These are phyloP conservation scores for Diaporthe nobilis DNA, from an alignment of 2,329 filamentous ascomycete species.

Conservation along the genomic window DNA sequence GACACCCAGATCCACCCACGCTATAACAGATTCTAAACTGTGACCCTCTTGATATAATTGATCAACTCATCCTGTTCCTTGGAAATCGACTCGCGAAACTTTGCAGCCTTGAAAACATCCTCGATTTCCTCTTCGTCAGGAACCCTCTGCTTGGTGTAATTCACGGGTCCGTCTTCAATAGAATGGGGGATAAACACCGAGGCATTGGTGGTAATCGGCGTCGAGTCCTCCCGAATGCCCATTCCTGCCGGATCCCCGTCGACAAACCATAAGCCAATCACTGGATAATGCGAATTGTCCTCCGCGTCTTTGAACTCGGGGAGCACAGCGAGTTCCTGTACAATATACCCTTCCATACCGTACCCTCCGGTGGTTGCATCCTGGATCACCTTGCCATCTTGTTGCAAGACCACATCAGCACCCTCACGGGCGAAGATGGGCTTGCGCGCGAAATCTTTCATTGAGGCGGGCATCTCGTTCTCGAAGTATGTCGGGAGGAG, in stretches of 20 bases:
- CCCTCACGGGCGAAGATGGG: constrained; percentile 25
- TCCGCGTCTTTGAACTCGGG: constrained; percentile 7
- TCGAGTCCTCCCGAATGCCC: constrained; percentile 34
- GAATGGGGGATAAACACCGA: constrained; percentile 6
- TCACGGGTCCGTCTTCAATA: constrained; percentile 4
- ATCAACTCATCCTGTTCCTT: not conserved
- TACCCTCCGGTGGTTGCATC: not conserved
- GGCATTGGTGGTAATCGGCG: not conserved
- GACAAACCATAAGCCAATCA: constrained; percentile 36
- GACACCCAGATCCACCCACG: too few relatives aligned
- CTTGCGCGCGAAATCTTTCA: constrained; percentile 12
- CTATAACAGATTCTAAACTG: too few relatives aligned
- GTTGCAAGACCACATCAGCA: not conserved
- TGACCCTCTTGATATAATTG: not conserved
- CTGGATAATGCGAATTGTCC: constrained; percentile 18
- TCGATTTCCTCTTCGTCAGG: not conserved
- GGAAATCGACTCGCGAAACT: not conserved
- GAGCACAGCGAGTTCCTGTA: constrained; percentile 17
- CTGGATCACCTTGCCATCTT: not conserved
- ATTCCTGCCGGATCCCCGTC: constrained; percentile 36
- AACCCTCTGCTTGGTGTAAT: not conserved
- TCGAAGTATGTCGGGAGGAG: constrained; percentile 34
- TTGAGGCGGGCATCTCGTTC: not conserved
- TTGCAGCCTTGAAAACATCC: too few relatives aligned
- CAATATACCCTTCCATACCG: constrained; percentile 1